A percentile compares a stretch with the other conserved stretches of the same genome.
phyloP scores from a whole-genome alignment of 2,329 filamentous ascomycete genomes.

The Emmonsiellopsis sp. region DNA sequence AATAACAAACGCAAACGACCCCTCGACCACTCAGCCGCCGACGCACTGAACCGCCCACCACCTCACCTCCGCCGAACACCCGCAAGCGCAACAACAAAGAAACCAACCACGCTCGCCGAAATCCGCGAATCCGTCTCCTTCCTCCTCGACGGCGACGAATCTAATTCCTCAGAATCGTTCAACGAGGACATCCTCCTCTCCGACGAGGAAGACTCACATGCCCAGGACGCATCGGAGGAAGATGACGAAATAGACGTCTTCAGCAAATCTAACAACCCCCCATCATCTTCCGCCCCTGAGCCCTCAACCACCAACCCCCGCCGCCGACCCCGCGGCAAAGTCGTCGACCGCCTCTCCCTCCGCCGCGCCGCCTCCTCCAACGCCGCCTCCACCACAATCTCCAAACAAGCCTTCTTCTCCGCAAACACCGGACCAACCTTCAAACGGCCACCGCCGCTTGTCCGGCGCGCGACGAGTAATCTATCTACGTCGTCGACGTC shows the following conservation, averaged over 20 bases:
- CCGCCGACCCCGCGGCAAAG: constrained; percentile 29
- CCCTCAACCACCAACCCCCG: constrained; percentile 23
- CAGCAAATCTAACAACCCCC: no score
- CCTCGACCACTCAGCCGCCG: constrained; percentile 28
- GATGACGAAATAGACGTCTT: constrained; percentile 39
- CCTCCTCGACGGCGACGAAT: constrained; percentile 52
- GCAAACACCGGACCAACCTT: constrained; percentile 8
- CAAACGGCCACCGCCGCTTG: constrained; percentile 3
- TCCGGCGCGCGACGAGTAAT: constrained; percentile 20
- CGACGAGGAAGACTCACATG: constrained; percentile 44
- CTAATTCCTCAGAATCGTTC: constrained; percentile 20
- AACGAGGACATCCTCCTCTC: constrained; percentile 36
- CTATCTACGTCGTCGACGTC: constrained; percentile 17
- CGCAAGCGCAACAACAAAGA: constrained; percentile 46
- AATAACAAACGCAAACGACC: constrained; percentile 20
- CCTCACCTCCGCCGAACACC: constrained; percentile 54
- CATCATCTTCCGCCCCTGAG: no score
- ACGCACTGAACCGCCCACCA: constrained; percentile 42
- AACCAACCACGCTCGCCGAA: constrained; percentile 66
- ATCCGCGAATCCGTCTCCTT: constrained; percentile 76
- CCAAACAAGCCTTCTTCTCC: constrained; percentile 26
- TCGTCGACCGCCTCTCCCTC: constrained; percentile 37
- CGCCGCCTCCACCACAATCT: constrained; percentile 22
- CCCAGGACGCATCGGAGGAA: constrained; percentile 42
- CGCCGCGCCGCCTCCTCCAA: constrained; percentile 37